Evolutionary conservation across 345 rosid species (phyloP).

Genomic region (Citropsis articulata): DNA sequence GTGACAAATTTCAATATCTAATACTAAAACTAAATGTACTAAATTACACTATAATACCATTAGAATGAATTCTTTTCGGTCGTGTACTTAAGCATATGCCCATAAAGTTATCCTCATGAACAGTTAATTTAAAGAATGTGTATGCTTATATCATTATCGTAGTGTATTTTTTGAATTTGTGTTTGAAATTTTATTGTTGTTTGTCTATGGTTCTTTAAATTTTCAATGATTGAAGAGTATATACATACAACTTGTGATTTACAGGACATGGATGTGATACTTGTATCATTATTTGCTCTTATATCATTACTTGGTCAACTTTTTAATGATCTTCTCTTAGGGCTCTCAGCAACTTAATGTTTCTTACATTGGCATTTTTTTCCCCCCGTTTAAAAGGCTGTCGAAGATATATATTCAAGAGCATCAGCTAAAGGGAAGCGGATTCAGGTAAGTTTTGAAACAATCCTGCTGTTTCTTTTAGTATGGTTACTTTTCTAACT

Average conservation of each 20-base stretch:
- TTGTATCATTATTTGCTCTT: not conserved
- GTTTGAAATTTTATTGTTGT: not conserved
- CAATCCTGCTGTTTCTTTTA: not conserved
- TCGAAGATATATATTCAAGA: conserved; percentile 81
- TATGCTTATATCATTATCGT: not conserved
- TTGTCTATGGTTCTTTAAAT: not conserved
- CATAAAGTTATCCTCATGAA: not conserved
- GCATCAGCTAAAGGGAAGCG: conserved; percentile 96
- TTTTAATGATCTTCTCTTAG: not conserved
- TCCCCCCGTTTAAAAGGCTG: conserved; percentile 55
- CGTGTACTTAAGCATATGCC: not conserved
- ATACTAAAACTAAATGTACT: too few species aligned
- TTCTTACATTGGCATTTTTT: not conserved
- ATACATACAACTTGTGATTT: not conserved
- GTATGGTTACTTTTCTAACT: not conserved
- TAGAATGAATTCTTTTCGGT: not conserved
- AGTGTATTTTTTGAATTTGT: not conserved
- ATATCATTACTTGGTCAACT: not conserved
- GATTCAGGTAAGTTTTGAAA: conserved; percentile 57
- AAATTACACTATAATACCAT: too few species aligned
- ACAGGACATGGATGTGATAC: not conserved
- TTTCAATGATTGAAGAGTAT: not conserved
- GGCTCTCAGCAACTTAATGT: not conserved
- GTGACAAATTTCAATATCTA: too few species aligned
- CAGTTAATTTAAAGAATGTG: not conserved